phyloP scores from a whole-genome alignment of 352 stramenopile species.

The Phytophthora citricola region DNA sequence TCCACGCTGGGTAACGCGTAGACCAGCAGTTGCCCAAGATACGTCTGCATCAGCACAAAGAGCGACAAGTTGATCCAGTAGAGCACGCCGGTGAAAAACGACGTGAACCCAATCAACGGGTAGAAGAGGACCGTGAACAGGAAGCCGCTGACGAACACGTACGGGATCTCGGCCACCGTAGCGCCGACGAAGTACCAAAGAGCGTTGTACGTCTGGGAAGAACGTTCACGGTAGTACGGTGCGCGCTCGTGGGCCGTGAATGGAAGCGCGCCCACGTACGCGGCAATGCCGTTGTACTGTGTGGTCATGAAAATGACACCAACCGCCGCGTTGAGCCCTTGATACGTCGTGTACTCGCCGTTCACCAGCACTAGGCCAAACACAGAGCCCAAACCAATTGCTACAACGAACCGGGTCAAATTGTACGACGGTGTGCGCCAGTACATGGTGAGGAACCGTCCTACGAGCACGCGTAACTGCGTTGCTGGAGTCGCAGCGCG shows the following conservation, averaged over 20 bases:
- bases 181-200: slow-evolving; percentile 70
- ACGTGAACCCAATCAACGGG: slow-evolving; percentile 47
- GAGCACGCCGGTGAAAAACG: slow-evolving; percentile 35
- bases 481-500: slow-evolving; percentile 17
- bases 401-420: slow-evolving; percentile 62
- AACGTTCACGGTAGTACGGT: slow-evolving; percentile 92
- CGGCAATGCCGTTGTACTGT: slow-evolving; percentile 69
- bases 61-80: slow-evolving; percentile 46
- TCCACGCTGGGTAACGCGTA: slow-evolving; percentile 41
- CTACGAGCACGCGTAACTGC: slow-evolving; percentile 10
- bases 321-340: slow-evolving; percentile 45
- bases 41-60: slow-evolving; percentile 43
- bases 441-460: slow-evolving; percentile 26
- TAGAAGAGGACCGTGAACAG: slow-evolving; percentile 59
- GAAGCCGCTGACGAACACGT: slow-evolving; percentile 46
- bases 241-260: slow-evolving; percentile 67
- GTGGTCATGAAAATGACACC: slow-evolving; percentile 65
- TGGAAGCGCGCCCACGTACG: slow-evolving; percentile 60
- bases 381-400: slow-evolving; percentile 61
- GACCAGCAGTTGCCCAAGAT: slow-evolving; percentile 41
- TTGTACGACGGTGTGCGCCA: slow-evolving; percentile 81
- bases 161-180: slow-evolving; percentile 77
- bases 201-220: slow-evolving; percentile 82
- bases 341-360: slow-evolving; percentile 38
- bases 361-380: slow-evolving; percentile 66